phyloP scores from a whole-genome alignment of 306 rosid species.

The Biancaea sappan region DNA sequence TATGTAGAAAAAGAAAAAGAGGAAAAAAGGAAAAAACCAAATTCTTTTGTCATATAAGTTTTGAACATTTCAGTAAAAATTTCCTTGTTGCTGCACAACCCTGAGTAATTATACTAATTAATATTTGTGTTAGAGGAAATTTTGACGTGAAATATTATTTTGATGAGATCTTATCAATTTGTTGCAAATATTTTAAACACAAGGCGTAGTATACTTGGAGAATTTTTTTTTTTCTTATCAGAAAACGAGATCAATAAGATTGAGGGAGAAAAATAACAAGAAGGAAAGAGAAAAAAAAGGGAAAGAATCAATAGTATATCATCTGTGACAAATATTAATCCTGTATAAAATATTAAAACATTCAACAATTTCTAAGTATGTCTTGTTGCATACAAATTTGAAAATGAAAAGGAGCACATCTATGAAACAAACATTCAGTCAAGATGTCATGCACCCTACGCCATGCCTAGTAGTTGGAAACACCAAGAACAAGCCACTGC shows the following conservation, averaged over 20 bases:
- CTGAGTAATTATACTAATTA: no score
- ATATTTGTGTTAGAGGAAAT: no score
- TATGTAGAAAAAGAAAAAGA: no score
- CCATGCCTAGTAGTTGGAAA: conserved; percentile 62
- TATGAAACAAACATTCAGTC: conserved; percentile 30
- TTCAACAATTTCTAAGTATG: neutral
- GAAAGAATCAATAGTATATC: neutral
- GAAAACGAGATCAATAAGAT: neutral
- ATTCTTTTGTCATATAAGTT: no score
- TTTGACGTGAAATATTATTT: no score
- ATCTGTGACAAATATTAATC: neutral
- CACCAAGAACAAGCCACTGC: conserved; percentile 60
- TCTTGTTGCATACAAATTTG: conserved; percentile 29
- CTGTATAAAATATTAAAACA: neutral
- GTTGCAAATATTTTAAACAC: no score
- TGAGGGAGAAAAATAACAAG: neutral
- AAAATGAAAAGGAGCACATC: neutral
- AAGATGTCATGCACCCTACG: conserved; percentile 54
- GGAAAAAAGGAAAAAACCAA: no score
- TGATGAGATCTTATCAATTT: no score
- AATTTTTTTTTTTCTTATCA: neutral
- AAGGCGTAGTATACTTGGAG: no score
- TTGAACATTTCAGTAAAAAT: no score
- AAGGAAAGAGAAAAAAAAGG: neutral
- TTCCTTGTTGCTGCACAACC: no score